Conservation (phyloP, 805 yeast genomes). For the Wickerhamiella sergipiensis region DNA sequence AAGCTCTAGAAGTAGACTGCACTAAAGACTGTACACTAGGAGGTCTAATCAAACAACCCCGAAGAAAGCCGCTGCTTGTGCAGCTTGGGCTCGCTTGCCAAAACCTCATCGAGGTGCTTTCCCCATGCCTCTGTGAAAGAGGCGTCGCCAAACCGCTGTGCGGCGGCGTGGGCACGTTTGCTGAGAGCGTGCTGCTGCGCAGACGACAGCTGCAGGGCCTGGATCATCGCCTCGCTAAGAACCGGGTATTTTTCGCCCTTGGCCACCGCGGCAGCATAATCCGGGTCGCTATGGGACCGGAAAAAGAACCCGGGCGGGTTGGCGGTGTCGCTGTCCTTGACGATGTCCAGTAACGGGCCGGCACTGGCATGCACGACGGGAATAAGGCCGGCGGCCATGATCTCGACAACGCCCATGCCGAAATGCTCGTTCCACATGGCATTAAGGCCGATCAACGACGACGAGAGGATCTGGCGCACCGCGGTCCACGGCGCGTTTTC, state of each 20-base stretch:
- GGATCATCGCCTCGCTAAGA: constrained; percentile 36
- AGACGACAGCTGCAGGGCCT: constrained; percentile 29
- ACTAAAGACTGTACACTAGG: too few species aligned
- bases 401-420: constrained; percentile 94
- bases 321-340: constrained; percentile 33
- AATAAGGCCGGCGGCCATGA: constrained; percentile 68
- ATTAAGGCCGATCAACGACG: constrained; percentile 65
- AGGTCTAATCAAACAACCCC: not conserved
- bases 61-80: not conserved
- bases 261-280: constrained; percentile 25
- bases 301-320: constrained; percentile 62
- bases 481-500: constrained; percentile 62
- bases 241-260: constrained; percentile 27
- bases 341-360: constrained; percentile 85
- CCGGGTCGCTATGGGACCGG: constrained; percentile 59
- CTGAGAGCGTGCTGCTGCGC: constrained; percentile 31
- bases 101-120: not conserved
- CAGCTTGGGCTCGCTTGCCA: not conserved
- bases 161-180: constrained; percentile 27
- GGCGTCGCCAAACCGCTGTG: constrained; percentile 47
- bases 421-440: constrained; percentile 99
- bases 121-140: constrained; percentile 45
- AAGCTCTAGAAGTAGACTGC: too few species aligned
- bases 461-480: constrained; percentile 40
- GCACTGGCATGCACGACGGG: constrained; percentile 92